A percentile compares a stretch with the other conserved stretches of the same genome.
phyloP scores from a whole-genome alignment of 352 stramenopile genomes.

The Pythium brachiatum region DNA sequence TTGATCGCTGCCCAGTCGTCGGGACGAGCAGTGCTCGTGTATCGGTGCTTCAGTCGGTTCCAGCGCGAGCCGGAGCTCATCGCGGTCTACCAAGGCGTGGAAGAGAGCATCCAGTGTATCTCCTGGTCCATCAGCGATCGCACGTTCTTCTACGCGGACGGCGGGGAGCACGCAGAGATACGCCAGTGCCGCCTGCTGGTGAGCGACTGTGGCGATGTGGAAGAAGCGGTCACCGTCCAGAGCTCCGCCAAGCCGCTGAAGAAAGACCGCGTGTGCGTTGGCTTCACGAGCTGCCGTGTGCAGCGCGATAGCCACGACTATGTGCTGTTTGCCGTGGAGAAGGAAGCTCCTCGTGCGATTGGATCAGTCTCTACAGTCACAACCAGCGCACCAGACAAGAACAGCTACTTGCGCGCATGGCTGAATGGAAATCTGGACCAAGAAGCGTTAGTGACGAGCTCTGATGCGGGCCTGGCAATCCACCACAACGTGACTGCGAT shows the following conservation, averaged over 20 bases:
- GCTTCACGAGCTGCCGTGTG: slow-evolving; percentile 3
- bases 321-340: slow-evolving; percentile 52
- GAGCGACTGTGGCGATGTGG: slow-evolving; percentile 37
- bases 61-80: slow-evolving; percentile 54
- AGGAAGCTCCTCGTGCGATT: slow-evolving; percentile 2
- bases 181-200: slow-evolving; percentile 39
- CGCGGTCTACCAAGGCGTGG: slow-evolving; percentile 42
- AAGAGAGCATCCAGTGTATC: slow-evolving; percentile 35
- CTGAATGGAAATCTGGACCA: slow-evolving; percentile 47
- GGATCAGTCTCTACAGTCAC: background rate
- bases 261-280: background rate
- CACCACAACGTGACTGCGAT: slow-evolving; percentile 43
- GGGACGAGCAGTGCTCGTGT: slow-evolving; percentile 50
- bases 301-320: slow-evolving; percentile 48
- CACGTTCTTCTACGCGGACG: slow-evolving; percentile 46
- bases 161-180: slow-evolving; percentile 22
- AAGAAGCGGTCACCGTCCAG: slow-evolving; percentile 23
- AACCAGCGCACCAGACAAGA: background rate
- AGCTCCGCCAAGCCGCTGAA: slow-evolving; percentile 11
- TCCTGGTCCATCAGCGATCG: slow-evolving; percentile 48
- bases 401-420: slow-evolving; percentile 39
- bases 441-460: slow-evolving; percentile 32
- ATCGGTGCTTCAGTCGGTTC: slow-evolving; percentile 35
- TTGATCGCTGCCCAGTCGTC: slow-evolving; percentile 41
- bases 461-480: slow-evolving; percentile 11